Conservation (phyloP, 2,329 filamentous ascomycete species). For the Penicillium occitanis region DNA sequence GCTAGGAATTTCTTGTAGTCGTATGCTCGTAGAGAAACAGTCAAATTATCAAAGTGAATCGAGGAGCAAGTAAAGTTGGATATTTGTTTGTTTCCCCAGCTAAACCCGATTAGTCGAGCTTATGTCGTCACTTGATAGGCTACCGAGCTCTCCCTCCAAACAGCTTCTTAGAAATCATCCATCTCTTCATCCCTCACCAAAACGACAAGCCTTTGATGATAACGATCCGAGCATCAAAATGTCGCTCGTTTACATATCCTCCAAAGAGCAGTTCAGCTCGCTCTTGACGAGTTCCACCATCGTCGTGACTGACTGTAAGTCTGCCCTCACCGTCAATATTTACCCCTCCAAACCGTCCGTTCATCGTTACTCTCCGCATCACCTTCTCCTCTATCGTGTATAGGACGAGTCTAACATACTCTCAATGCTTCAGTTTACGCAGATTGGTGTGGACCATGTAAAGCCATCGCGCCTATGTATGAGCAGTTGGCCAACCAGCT, state of each 20-base stretch:
- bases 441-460: slow-evolving; percentile 82
- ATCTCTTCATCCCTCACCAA: not conserved
- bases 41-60: not conserved
- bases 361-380: not conserved
- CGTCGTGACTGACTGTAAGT: slow-evolving; percentile 86
- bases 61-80: not conserved
- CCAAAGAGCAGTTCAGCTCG: slow-evolving; percentile 64
- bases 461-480: slow-evolving; percentile 78
- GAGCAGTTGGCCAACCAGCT: slow-evolving; percentile 71
- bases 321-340: not conserved
- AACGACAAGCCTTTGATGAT: slow-evolving; percentile 3
- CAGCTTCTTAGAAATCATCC: slow-evolving; percentile 10
- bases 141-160: not conserved
- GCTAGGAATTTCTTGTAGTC: too few relatives aligned
- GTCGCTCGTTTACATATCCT: slow-evolving; percentile 58
- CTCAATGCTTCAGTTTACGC: slow-evolving; percentile 68
- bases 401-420: not conserved
- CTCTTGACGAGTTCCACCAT: slow-evolving; percentile 71
- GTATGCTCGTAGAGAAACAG: not conserved
- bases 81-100: not conserved
- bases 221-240: slow-evolving; percentile 25
- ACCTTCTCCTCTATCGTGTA: not conserved
- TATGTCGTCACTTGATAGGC: slow-evolving; percentile 15
- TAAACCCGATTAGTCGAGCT: slow-evolving; percentile 7
- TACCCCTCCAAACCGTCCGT: slow-evolving; percentile 13